Evolutionary conservation across 306 rosid genomes (phyloP), one percentile per base, ranked within the genome.

Genomic region (Cicer judaicum): DNA sequence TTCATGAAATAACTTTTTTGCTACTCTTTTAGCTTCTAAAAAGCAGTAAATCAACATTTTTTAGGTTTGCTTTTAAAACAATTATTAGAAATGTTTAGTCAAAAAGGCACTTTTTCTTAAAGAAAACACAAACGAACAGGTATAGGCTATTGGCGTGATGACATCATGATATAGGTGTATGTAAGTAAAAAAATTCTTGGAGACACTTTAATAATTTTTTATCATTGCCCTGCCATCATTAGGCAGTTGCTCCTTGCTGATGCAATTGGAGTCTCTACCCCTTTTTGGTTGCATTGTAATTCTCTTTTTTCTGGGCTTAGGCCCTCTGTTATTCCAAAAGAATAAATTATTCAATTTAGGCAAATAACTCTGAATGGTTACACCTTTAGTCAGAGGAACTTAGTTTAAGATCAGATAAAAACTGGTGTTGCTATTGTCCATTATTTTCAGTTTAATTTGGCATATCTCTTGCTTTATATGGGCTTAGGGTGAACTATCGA

Each of bases 401-500:
- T 61, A 50, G 66, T 48, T 39, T 49, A 46, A 79, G 63, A 44
- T 64, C 67, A 53, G 70, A 74, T 72, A 56, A 43, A 64, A 79
- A 39, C 29, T 76, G 40, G 34, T 54, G 34, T n/a, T 62, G 38
- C 78, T 55, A 42, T 34, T 56, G 72, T 57, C 75, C 46, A 57
- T 65, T 57, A 55, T 77, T 72, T 60, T 56, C 24, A 12, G 75
- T 49, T 72, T 72, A 66, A 24, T 56, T 72, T 77, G 64, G 41
- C 62, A 57, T 49, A 39, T 49, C 47, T 72, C 72, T 71, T 64
- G 5, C 41, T 71, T 72, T 56, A 13, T 77, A 64, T 55, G 57
- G 47, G 48, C 43, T 65, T 10, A 39, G 84, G 65, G 78, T 64
- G 74, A 76, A 29, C 19, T 38, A 64, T 38, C 63, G 65, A 76